Conservation (phyloP, 2,329 filamentous ascomycete species). For the Aspergillus ochraceoroseus region DNA sequence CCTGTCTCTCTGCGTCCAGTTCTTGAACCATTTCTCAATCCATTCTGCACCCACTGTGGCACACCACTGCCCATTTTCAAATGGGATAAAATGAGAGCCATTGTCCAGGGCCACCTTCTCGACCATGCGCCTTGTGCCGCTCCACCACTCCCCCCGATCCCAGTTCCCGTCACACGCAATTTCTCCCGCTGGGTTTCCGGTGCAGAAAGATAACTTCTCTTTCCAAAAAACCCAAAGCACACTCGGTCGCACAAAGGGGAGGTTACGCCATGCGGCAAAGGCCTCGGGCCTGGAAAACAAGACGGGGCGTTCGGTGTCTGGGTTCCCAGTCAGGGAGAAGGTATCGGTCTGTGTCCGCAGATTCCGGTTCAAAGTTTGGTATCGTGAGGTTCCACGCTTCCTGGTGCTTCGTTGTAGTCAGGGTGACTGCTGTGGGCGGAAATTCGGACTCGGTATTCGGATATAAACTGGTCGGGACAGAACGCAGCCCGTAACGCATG, state of each 20-base stretch:
- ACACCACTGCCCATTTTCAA: slow-evolving; percentile 21
- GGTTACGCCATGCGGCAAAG: slow-evolving; percentile 14
- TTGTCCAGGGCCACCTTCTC: slow-evolving; percentile 16
- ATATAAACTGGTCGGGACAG: background rate
- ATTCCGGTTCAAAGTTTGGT: slow-evolving; percentile 15
- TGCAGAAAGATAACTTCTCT: slow-evolving; percentile 17
- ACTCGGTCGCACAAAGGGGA: slow-evolving; percentile 23
- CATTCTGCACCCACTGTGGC: slow-evolving; percentile 17
- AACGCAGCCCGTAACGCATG: background rate
- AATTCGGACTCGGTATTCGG: background rate
- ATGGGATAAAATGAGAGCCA: slow-evolving; percentile 14
- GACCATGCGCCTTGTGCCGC: slow-evolving; percentile 15
- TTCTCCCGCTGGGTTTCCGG: slow-evolving; percentile 17
- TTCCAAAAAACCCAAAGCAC: slow-evolving; percentile 25
- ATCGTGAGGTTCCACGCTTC: slow-evolving; percentile 46
- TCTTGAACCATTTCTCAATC: slow-evolving; percentile 16
- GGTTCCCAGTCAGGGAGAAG: slow-evolving; percentile 20
- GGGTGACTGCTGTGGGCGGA: slow-evolving; percentile 48
- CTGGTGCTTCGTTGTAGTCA: slow-evolving; percentile 71
- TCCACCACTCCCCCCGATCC: slow-evolving; percentile 25
- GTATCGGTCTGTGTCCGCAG: slow-evolving; percentile 12
- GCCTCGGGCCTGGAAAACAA: slow-evolving; percentile 19
- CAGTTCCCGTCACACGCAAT: slow-evolving; percentile 20
- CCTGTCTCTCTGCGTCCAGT: slow-evolving; percentile 19
- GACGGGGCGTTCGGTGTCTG: slow-evolving; percentile 10